Evolutionary conservation across 306 rosid genomes (phyloP), one percentile per base, ranked within the genome.

Genomic region (Castanea crenata): DNA sequence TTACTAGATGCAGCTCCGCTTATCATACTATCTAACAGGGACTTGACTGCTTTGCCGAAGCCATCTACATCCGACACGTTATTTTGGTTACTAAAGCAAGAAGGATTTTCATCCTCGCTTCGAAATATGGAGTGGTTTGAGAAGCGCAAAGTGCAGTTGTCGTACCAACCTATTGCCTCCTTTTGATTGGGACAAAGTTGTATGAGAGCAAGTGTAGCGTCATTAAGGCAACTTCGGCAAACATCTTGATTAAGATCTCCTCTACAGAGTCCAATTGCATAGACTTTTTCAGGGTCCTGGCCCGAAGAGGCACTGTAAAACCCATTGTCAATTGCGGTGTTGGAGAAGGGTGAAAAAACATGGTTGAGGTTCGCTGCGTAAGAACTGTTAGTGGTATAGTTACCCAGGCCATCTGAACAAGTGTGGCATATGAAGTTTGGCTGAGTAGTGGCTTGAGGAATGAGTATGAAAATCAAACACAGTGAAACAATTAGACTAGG

Each of bases 241-340:
- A 8, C 49, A 2, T 62, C 63, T 74, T 61, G 73, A 1, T n/a
- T 10, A 58, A 79, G 5, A 64, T 86, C 86, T 61, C 85, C 89
- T 71, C 81, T 77, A 46, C 89, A 83, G 3, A 80, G 12, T 1
- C 85, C 85, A 5, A 77, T 55, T 4, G 80, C 73, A 27, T 71
- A 23, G 0, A 79, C 77, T 76, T 4, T 76, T 51, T 82, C 71
- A 1, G 75, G 5, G 16, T 31, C 2, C 31, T 69, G 1, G 6
- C 89, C 86, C 3, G 68, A 41, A 0, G 89, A 79, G 49, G n/a
- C 29, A 55, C 74, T 79, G 76, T 79, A 80, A 80, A 79, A 86
- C 6, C 89, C 86, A 4, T 82, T 79, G 46, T 55, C 23, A 5
- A 61, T 79, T 54, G 62, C 3, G 21, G 29, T 79, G 82, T 79